Conservation (phyloP, 1,284 basidiomycete genomes). For the Grifola frondosa region DNA sequence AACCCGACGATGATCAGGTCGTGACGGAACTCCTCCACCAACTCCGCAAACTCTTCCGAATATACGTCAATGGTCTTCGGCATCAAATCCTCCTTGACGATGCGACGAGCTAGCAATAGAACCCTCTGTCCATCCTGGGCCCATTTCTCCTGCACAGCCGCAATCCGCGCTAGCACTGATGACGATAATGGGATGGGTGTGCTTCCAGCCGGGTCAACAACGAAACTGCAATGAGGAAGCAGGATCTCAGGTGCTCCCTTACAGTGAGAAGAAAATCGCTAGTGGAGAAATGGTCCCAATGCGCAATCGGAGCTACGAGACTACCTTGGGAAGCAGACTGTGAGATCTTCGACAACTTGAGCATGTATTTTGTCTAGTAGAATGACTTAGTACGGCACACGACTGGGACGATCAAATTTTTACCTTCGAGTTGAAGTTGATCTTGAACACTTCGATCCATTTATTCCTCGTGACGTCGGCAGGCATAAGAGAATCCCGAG, state of each 20-base stretch:
- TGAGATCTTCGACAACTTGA: conserved; percentile 44
- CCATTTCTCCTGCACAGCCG: conserved; percentile 48
- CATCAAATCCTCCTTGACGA: conserved; percentile 31
- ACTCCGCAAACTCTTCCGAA: conserved; percentile 39
- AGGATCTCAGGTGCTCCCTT: conserved; percentile 64
- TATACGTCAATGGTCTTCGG: conserved; percentile 32
- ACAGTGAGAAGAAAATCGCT: conserved; percentile 42
- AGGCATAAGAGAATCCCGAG: conserved; percentile 39
- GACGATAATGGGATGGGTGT: conserved; percentile 33
- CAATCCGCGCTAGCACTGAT: conserved; percentile 34
- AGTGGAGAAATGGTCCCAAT: conserved; percentile 33
- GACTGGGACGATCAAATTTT: background rate
- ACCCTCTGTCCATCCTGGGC: conserved; percentile 61
- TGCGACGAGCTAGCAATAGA: conserved; percentile 42
- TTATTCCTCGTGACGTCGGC: conserved; percentile 26
- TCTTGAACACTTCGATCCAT: conserved; percentile 36
- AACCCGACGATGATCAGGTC: conserved; percentile 61
- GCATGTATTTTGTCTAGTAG: conserved; percentile 54
- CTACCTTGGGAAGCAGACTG: conserved; percentile 12
- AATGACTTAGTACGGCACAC: background rate
- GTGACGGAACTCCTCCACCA: conserved; percentile 34
- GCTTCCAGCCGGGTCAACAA: conserved; percentile 36
- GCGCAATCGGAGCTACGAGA: conserved; percentile 21
- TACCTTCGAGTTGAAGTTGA: conserved; percentile 54
- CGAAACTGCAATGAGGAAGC: conserved; percentile 45